Evolutionary conservation across 345 rosid species (phyloP).

Genomic region (Angophora floribunda): DNA sequence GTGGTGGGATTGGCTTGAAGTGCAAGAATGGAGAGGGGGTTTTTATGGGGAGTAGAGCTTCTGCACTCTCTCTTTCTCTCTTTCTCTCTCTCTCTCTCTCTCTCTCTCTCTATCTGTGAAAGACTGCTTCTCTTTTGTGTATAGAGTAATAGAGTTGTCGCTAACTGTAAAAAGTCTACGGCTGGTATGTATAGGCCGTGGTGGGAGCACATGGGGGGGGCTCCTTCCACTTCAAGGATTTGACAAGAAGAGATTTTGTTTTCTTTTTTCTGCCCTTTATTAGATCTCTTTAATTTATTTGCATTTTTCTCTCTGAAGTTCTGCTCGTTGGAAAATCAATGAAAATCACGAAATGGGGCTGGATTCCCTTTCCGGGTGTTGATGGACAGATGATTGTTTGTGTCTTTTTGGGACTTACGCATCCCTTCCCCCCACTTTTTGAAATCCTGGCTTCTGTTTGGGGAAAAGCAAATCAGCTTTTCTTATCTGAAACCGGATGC

Average conservation of each 20-base stretch:
- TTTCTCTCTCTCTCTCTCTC: neutral
- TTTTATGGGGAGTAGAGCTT: neutral
- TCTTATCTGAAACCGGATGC: neutral
- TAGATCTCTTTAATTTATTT: neutral
- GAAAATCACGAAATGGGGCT: neutral
- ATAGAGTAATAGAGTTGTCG: neutral
- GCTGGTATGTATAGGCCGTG: neutral
- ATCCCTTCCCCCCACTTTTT: neutral
- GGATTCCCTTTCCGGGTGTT: neutral
- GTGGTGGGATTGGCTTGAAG: neutral
- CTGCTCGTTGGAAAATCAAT: neutral
- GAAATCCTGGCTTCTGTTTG: neutral
- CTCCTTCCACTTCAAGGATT: neutral
- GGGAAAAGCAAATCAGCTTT: neutral
- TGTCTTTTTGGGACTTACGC: neutral
- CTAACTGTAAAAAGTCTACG: neutral
- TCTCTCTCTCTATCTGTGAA: neutral
- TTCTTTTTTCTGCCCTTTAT: neutral
- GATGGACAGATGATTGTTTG: constrained; percentile 22
- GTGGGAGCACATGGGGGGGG: constrained; percentile 1
- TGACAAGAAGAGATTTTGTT: neutral
- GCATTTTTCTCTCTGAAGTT: neutral
- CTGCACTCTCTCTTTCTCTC: neutral
- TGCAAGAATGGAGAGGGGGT: neutral
- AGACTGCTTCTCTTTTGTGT: neutral